Conservation (phyloP, 2,329 filamentous ascomycete genomes). For the Celoporthe dispersa region DNA sequence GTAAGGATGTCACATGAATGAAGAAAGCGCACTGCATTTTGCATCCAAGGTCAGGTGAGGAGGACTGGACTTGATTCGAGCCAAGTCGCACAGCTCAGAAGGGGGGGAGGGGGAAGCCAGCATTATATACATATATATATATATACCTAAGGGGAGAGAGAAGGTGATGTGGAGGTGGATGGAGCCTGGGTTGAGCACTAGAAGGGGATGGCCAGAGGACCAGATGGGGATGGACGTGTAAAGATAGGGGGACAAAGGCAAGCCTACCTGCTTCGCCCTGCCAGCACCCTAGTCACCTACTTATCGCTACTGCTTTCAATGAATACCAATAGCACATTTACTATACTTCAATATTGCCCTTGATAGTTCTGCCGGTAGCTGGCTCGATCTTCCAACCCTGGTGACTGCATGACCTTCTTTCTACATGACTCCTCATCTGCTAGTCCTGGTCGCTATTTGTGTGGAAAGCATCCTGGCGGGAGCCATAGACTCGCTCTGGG, state of each 20-base stretch:
- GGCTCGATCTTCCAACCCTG: neutral
- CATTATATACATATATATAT: constrained; percentile 8
- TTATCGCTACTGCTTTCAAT: neutral
- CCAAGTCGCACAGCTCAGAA: neutral
- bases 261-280: neutral
- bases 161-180: neutral
- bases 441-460: neutral
- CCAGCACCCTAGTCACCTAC: neutral
- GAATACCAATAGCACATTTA: constrained; percentile 7
- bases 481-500: neutral
- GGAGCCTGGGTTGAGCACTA: neutral
- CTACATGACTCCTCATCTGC: neutral
- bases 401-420: neutral
- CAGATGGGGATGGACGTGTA: neutral
- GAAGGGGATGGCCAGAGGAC: neutral
- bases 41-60: neutral
- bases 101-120: neutral
- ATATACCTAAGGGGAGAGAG: constrained; percentile 11
- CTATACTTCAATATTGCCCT: neutral
- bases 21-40: constrained; percentile 3
- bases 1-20: constrained; percentile 1
- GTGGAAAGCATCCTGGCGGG: neutral
- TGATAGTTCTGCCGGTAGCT: neutral
- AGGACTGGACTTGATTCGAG: neutral
- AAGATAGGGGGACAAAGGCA: neutral